These are phyloP conservation scores for Perilla frutescens DNA, from an alignment of 257 asterid genomes.

Conservation along the genomic window DNA sequence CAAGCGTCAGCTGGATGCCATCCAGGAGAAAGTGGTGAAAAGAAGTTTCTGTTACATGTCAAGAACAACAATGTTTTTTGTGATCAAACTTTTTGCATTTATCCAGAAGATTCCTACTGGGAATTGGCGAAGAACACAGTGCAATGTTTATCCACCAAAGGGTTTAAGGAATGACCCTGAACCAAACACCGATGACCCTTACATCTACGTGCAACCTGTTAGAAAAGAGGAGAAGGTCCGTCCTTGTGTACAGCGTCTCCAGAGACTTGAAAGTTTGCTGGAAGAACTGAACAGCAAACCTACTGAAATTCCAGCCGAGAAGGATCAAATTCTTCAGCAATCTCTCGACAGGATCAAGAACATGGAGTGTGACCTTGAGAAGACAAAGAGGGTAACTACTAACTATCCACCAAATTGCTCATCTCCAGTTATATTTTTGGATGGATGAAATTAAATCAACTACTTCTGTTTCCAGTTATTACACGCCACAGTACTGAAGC, in stretches of 20 bases:
- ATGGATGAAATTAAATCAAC: slow-evolving; percentile 16
- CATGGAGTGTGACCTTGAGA: slow-evolving; percentile 81
- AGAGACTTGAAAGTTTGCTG: slow-evolving; percentile 72
- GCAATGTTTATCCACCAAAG: slow-evolving; percentile 48
- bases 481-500: slow-evolving; percentile 76
- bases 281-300: slow-evolving; percentile 83
- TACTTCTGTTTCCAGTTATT: slow-evolving; percentile 53
- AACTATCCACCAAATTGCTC: slow-evolving; percentile 20
- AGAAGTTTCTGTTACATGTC: slow-evolving; percentile 57
- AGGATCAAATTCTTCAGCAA: slow-evolving; percentile 82
- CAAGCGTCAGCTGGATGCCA: slow-evolving; percentile 45
- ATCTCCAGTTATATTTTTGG: slow-evolving; percentile 11
- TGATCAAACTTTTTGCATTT: slow-evolving; percentile 44
- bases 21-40: slow-evolving; percentile 62
- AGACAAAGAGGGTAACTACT: slow-evolving; percentile 77
- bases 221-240: slow-evolving; percentile 48
- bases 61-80: slow-evolving; percentile 52
- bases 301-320: slow-evolving; percentile 78
- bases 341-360: slow-evolving; percentile 86
- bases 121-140: no score
- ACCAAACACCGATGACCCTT: slow-evolving; percentile 36
- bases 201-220: slow-evolving; percentile 39
- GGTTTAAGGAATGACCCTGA: slow-evolving; percentile 44
- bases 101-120: slow-evolving; percentile 51
- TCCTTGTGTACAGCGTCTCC: slow-evolving; percentile 78